Percentiles rank a stretch among this genome's conserved stretches.
These are phyloP conservation scores for Diospyros lotus DNA, from an alignment of 148 eudicot species.

Conservation along the genomic window DNA sequence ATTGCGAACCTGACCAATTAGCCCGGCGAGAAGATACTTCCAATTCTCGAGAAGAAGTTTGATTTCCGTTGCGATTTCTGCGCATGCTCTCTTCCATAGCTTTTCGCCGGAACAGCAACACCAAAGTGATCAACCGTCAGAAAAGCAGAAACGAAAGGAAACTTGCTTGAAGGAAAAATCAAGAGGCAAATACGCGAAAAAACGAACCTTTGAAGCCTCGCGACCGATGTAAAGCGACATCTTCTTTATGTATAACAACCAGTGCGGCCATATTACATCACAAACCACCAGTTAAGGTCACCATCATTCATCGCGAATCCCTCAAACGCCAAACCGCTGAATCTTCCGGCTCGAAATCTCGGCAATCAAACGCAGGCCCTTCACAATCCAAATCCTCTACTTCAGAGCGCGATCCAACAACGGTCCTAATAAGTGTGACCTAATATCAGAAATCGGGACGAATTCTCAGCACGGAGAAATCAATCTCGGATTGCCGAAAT, in stretches of 20 bases:
- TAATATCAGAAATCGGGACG: slow-evolving; percentile 5
- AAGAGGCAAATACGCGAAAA: not conserved
- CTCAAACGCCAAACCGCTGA: not conserved
- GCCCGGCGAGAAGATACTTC: slow-evolving; percentile 91
- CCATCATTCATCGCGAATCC: slow-evolving; percentile 10
- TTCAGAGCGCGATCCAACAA: not conserved
- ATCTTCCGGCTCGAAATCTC: not conserved
- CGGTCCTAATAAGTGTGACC: not conserved
- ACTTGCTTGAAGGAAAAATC: not conserved
- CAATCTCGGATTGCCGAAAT: not conserved
- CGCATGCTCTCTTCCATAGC: slow-evolving; percentile 93
- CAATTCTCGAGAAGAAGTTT: slow-evolving; percentile 75
- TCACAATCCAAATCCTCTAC: not conserved
- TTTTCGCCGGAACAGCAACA: slow-evolving; percentile 22
- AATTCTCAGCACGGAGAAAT: not conserved
- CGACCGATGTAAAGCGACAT: slow-evolving; percentile 98
- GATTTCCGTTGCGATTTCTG: slow-evolving; percentile 65
- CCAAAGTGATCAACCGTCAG: slow-evolving; percentile 11
- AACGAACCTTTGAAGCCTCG: slow-evolving; percentile 88
- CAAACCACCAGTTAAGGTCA: slow-evolving; percentile 24
- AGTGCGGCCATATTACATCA: slow-evolving; percentile 55
- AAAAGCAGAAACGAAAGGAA: not conserved
- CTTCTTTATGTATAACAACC: slow-evolving; percentile 21
- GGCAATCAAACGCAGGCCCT: not conserved
- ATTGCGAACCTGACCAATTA: slow-evolving; percentile 65